Base-by-base conservation (phyloP, 495 filamentous ascomycete species). In the Aspergillus egyptiacus region DNA sequence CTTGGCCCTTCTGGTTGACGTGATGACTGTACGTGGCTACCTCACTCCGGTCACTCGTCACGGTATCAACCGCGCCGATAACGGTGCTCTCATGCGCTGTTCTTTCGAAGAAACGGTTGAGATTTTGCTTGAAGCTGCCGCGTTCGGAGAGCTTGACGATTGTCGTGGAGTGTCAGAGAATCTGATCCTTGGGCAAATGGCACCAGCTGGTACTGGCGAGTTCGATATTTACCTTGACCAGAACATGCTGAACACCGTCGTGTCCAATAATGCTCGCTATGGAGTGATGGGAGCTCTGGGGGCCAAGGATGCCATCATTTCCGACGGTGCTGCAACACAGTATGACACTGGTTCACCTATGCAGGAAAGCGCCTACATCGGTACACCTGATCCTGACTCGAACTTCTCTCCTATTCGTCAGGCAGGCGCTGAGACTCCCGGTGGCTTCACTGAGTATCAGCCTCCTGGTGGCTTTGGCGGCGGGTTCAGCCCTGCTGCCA, bases 21-120 rank as follows among this genome's bases (percentile, higher is more conserved):
- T 99, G 43, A 99, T 99, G 93, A 96, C 91, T 14, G 86, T 91
- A 43, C 82, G 93, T 36, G 93, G 93, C 37, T 84, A 85, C 56
- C 76, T 99, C 55, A 95, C 95, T 65, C 91, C 93, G 5, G 90
- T 97, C 45, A 97, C 93, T 48, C 89, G 93, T 66, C 94, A 97
- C 54, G 93, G 93, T 72, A 99, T 99, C 68, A 99, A 99, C 69
- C 82, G 94, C 55, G 86, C 89, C 10, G 94, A 99, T 58, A 99
- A 94, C 38, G 93, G 93, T 73, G 93, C 93, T 2, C 74, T 99
- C 59, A 99, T 99, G 93, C 84, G 93, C 62, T 99, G 93, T 75
- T 99, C 93, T 7, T 99, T 99, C 69, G 93, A 99, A 71, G 94
- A 99, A 60, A 99, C 93, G 0, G 93, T 99, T 25, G 93, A 99